phyloP scores from a whole-genome alignment of 257 asterid genomes.

The Leonotis leonurus region DNA sequence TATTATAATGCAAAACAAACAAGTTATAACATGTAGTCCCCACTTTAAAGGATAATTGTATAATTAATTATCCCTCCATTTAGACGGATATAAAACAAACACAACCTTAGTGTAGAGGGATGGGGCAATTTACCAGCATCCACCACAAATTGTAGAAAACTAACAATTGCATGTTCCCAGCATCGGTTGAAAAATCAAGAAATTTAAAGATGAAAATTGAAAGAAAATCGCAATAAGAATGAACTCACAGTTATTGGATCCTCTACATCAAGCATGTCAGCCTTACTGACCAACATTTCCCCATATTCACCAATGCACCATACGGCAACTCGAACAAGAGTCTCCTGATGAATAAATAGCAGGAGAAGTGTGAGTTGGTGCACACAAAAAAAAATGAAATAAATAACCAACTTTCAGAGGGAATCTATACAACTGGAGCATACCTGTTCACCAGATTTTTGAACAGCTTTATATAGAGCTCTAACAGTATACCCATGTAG shows the following conservation, averaged over 20 bases:
- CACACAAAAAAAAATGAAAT: neutral
- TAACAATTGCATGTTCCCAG: neutral
- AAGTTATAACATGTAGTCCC: too few species aligned
- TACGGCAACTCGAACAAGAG: constrained; percentile 88
- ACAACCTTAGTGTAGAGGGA: too few species aligned
- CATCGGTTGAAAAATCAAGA: neutral
- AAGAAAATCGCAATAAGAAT: constrained; percentile 4
- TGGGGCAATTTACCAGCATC: neutral
- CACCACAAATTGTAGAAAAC: neutral
- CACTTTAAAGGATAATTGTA: too few species aligned
- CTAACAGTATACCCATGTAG: constrained; percentile 92
- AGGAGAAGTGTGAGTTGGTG: constrained; percentile 5
- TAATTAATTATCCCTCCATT: too few species aligned
- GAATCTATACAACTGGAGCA: constrained; percentile 4
- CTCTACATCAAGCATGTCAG: constrained; percentile 71
- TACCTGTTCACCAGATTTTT: constrained; percentile 78
- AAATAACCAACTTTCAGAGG: constrained; percentile 8
- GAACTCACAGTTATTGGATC: constrained; percentile 77
- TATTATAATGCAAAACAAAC: too few species aligned
- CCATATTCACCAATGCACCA: constrained; percentile 99
- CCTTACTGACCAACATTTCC: constrained; percentile 67
- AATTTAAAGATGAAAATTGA: neutral
- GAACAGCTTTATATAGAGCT: constrained; percentile 67
- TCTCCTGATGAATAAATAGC: constrained; percentile 52
- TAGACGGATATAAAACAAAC: too few species aligned